Base-by-base conservation (phyloP, 371 early-diverging fungal genomes). In the Choanephora cucurbitarum region DNA sequence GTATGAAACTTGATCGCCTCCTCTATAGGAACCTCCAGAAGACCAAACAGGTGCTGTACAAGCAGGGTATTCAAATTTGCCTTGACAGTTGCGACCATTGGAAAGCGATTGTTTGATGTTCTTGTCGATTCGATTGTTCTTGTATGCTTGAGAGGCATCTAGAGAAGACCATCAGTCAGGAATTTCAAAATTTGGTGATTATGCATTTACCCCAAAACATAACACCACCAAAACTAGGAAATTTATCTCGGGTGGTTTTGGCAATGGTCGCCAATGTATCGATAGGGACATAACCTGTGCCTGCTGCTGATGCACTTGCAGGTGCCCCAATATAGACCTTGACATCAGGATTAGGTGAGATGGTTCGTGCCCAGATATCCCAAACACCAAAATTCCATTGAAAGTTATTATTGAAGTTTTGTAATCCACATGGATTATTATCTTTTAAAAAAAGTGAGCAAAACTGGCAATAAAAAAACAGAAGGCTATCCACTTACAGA, bases 381-480 rank as follows among this genome's bases (percentile, higher is more conserved):
- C 87, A 86, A 17, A 73, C 63, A 42, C 74, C 83, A 65, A 69
- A 78, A 44, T 78, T 72, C 78, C 78, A 78, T 18, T 69, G 43
- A 42, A 59, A 64, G 10, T 59, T 52, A 3, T 69, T 62, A 15
- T 79, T 81, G 42, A 65, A 84, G 33, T 66, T 75, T 41, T 86
- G 77, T 10, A 78, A 57, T 3, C 86, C 88, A 64, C 89, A 89
- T 28, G 79, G 86, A 62, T 89, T 89, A 73, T 90, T 90, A 70
- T 90, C 77, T n/a, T n/a, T n/a, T n/a, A n/a, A n/a, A n/a, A n/a
- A n/a, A n/a, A n/a, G n/a, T n/a, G n/a, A n/a, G n/a, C n/a, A n/a
- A n/a, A n/a, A n/a, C n/a, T n/a, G n/a, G n/a, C n/a, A n/a, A n/a
- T n/a, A n/a, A n/a, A n/a, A n/a, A n/a, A n/a, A n/a, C n/a, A n/a